Evolutionary conservation across 129 eudicot species (phyloP).

Genomic region (Flaveria sonorensis): DNA sequence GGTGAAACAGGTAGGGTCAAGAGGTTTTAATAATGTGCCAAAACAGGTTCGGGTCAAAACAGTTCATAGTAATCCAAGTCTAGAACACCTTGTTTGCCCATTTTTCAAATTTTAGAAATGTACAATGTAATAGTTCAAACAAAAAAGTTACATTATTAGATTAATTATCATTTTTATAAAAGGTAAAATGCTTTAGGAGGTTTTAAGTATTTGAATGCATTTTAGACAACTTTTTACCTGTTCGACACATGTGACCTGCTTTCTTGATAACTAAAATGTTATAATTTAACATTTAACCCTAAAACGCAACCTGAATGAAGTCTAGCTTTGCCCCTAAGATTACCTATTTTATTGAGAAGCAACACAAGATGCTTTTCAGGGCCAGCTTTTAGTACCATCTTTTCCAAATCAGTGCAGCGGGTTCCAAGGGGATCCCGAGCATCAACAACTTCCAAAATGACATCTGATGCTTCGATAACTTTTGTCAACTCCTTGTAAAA

Average conservation of each 20-base stretch:
- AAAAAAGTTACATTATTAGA: neutral
- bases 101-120: neutral
- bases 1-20: neutral
- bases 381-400: conserved; percentile 79
- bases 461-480: conserved; percentile 97
- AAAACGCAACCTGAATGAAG: neutral
- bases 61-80: neutral
- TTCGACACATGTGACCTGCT: neutral
- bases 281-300: neutral
- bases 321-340: neutral
- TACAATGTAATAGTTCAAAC: neutral
- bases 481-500: conserved; percentile 95
- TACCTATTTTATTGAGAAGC: conserved; percentile 95
- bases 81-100: neutral
- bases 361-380: conserved; percentile 83
- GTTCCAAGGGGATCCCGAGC: conserved; percentile 98
- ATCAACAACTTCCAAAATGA: conserved; percentile 93
- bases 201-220: neutral
- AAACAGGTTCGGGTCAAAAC: neutral
- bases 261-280: neutral
- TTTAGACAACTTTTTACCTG: neutral
- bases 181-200: neutral
- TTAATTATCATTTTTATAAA: neutral
- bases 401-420: conserved; percentile 90
- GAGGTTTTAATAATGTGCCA: neutral